phyloP scores from a whole-genome alignment of 192 early-diverging fungal species.

The Ambispora gerdemannii region DNA sequence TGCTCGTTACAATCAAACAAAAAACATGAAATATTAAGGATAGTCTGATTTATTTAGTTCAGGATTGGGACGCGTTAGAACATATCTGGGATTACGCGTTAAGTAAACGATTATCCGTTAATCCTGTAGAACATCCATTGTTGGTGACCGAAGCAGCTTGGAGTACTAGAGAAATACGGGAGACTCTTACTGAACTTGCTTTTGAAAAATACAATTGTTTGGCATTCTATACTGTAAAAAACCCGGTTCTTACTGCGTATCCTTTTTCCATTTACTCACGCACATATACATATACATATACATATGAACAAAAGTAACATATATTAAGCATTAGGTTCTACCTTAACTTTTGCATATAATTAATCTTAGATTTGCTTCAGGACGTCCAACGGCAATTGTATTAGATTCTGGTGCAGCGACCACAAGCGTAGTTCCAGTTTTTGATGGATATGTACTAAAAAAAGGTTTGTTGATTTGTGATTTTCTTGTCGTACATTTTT shows the following conservation, averaged over 20 bases:
- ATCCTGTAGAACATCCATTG: slow-evolving; percentile 86
- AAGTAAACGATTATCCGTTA: slow-evolving; percentile 62
- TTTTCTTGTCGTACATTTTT: neutral
- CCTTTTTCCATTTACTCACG: slow-evolving; percentile 22
- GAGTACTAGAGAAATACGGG: slow-evolving; percentile 79
- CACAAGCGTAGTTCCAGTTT: slow-evolving; percentile 92
- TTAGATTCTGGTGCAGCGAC: slow-evolving; percentile 87
- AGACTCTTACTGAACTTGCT: slow-evolving; percentile 86
- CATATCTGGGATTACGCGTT: slow-evolving; percentile 88
- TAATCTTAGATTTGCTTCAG: slow-evolving; percentile 75
- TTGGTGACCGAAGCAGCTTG: slow-evolving; percentile 90
- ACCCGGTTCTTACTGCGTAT: slow-evolving; percentile 88
- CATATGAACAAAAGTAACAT: too few relatives aligned
- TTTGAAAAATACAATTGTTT: slow-evolving; percentile 93
- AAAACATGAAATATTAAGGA: neutral
- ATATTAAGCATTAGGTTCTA: too few relatives aligned
- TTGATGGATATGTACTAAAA: slow-evolving; percentile 93
- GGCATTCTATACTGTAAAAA: slow-evolving; percentile 91
- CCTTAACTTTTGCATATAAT: neutral
- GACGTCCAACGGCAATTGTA: slow-evolving; percentile 83
- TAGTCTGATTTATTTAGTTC: slow-evolving; percentile 58
- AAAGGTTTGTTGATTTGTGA: slow-evolving; percentile 55
- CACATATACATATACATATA: too few relatives aligned
- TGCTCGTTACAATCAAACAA: neutral
- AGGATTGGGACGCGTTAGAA: slow-evolving; percentile 93